Conservation (phyloP, 208 protist genomes). For the Novymonas esmeraldas region DNA sequence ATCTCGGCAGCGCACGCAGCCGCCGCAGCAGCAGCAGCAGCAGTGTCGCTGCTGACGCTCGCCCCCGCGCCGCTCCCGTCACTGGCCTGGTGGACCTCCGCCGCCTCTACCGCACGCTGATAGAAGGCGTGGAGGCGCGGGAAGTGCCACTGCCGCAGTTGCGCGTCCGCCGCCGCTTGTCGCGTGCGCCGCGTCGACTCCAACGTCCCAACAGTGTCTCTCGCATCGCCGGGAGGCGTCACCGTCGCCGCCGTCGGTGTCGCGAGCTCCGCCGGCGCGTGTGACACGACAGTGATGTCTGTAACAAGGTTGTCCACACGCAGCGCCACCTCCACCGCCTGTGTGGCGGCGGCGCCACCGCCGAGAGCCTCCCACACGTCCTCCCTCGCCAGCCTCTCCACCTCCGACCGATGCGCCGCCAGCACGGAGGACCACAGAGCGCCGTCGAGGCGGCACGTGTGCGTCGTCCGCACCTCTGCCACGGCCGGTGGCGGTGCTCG, state of each 20-base stretch:
- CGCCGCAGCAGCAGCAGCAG: background rate
- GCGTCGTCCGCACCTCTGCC: constrained; percentile 9
- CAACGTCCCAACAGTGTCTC: too few species aligned
- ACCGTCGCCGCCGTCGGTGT: background rate
- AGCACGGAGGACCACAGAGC: constrained; percentile 32
- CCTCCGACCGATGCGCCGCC: background rate
- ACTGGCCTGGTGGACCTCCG: background rate
- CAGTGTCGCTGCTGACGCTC: constrained; percentile 5
- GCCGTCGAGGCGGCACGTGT: constrained; percentile 23
- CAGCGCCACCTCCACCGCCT: constrained; percentile 14
- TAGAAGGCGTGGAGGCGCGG: constrained; percentile 29
- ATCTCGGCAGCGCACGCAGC: constrained; percentile 1
- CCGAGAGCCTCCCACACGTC: constrained; percentile 30
- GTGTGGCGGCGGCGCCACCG: background rate
- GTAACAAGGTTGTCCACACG: constrained; percentile 28
- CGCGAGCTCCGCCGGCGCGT: background rate
- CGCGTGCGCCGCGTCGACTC: background rate
- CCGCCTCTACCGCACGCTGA: background rate
- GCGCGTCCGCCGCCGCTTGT: background rate
- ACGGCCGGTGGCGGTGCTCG: background rate
- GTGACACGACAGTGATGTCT: constrained; percentile 11
- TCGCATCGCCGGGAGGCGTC: background rate
- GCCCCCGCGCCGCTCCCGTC: background rate
- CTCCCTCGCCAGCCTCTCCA: constrained; percentile 17
- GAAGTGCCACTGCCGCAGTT: constrained; percentile 21